Base-by-base conservation (phyloP, 441 rosid species). In the Pelargonium citronellum region DNA sequence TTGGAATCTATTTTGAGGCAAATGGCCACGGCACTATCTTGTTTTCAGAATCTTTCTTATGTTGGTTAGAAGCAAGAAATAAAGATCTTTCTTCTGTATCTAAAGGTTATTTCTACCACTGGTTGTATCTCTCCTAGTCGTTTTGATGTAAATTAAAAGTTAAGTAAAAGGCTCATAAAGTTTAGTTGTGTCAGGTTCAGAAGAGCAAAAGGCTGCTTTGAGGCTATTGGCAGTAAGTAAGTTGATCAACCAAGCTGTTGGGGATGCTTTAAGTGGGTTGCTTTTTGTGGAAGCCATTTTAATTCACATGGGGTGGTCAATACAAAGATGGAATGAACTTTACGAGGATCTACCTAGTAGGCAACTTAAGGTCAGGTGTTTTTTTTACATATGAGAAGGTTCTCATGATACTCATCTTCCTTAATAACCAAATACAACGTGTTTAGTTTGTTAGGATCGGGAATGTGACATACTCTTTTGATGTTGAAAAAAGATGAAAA, bases 21-120 rank as follows among this genome's bases (percentile, higher is more conserved):
- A 94, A 94, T 83, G 99, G 99, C 41, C 99, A 94, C 51, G 99
- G 99, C 69, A 91, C 99, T 72, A 83, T 94, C 78, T 73, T 91
- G 78, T 94, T 89, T 82, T 87, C 91, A 13, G 91, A 89, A 66
- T 41, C 75, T 68, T 87, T 80, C 77, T 67, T 87, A 43, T 72
- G 83, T 57, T 82, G 83, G 89, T 79, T 94, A 71, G 89, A 80
- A 73, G 69, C 74, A 43, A 86, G 75, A 82, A 79, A 77, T 57
- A 69, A 78, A 53, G 87, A 78, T 64, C 82, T 90, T 44, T 66
- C 80, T 62, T 77, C 80, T 43, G 69, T 17, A 55, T 72, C 81
- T 71, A 80, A 82, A 84, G 92, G 92, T 88, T 74, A 16, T 37
- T 75, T 72, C 41, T 68, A 12, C 2, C 64, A n/a, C 12, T 9